A percentile compares a stretch with the other conserved stretches of the same genome.
These are phyloP conservation scores for Sugiyamaella americana DNA, from an alignment of 805 yeast genomes.

Conservation along the genomic window DNA sequence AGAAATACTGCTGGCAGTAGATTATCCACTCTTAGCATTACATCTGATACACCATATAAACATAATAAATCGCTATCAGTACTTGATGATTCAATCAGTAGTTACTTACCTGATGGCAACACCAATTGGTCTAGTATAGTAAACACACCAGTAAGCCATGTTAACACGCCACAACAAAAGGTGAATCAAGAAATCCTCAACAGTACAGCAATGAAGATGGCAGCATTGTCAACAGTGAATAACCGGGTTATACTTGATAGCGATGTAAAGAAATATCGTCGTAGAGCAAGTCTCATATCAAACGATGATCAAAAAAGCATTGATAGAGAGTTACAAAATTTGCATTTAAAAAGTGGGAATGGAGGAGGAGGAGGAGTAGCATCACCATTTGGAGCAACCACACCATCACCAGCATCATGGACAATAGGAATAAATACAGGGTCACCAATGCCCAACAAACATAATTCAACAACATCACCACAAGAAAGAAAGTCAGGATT, in stretches of 20 bases:
- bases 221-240: constrained; percentile 56
- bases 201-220: constrained; percentile 49
- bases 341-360: constrained; percentile 6
- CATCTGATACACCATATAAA: neutral
- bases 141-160: constrained; percentile 24
- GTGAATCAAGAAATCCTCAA: constrained; percentile 28
- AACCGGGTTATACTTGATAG: constrained; percentile 40
- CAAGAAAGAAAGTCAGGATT: constrained; percentile 14
- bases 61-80: constrained; percentile 18
- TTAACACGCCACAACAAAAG: constrained; percentile 13
- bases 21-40: neutral
- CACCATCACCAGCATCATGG: constrained; percentile 4
- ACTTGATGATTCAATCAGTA: constrained; percentile 12
- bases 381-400: neutral
- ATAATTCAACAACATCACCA: constrained; percentile 6
- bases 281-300: constrained; percentile 13
- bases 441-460: neutral
- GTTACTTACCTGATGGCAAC: constrained; percentile 15
- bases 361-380: neutral
- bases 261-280: constrained; percentile 28
- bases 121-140: constrained; percentile 28
- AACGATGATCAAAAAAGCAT: constrained; percentile 15
- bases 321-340: constrained; percentile 14
- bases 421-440: constrained; percentile 1
- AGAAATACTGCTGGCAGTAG: neutral